These are phyloP conservation scores for Aaosphaeria arxii DNA, from an alignment of 2,329 filamentous ascomycete species.

Conservation along the genomic window DNA sequence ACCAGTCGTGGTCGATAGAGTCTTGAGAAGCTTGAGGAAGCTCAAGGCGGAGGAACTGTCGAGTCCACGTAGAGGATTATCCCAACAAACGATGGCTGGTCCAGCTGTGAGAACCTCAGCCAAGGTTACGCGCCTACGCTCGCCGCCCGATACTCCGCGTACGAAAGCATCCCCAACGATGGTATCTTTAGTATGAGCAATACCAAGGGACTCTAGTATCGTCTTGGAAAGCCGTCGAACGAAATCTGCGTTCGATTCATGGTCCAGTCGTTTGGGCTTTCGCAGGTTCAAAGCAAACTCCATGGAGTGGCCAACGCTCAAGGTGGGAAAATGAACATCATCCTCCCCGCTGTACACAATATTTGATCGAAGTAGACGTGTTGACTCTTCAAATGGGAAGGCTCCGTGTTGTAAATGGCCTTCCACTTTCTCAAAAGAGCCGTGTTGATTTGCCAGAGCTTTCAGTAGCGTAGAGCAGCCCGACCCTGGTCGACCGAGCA, in stretches of 20 bases:
- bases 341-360: constrained; percentile 78
- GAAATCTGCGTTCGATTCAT: neutral
- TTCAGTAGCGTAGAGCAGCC: too few relatives aligned
- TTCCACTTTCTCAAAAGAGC: too few relatives aligned
- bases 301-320: constrained; percentile 71
- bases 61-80: constrained; percentile 51
- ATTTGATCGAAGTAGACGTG: constrained; percentile 64
- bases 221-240: neutral
- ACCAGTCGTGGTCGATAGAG: constrained; percentile 48
- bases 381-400: neutral
- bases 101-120: neutral
- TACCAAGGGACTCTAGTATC: constrained; percentile 65
- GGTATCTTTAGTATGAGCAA: constrained; percentile 62
- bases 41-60: constrained; percentile 48
- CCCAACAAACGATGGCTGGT: constrained; percentile 30
- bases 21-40: constrained; percentile 53
- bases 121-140: constrained; percentile 63
- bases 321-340: constrained; percentile 73
- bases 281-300: constrained; percentile 5
- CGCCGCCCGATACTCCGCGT: constrained; percentile 65
- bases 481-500: too few relatives aligned
- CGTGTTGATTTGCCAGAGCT: too few relatives aligned
- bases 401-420: neutral
- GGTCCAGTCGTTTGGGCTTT: neutral
- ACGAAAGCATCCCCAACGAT: constrained; percentile 67